phyloP scores from a whole-genome alignment of 768 basidiomycete species.

The Lactifluus subvellereus region DNA sequence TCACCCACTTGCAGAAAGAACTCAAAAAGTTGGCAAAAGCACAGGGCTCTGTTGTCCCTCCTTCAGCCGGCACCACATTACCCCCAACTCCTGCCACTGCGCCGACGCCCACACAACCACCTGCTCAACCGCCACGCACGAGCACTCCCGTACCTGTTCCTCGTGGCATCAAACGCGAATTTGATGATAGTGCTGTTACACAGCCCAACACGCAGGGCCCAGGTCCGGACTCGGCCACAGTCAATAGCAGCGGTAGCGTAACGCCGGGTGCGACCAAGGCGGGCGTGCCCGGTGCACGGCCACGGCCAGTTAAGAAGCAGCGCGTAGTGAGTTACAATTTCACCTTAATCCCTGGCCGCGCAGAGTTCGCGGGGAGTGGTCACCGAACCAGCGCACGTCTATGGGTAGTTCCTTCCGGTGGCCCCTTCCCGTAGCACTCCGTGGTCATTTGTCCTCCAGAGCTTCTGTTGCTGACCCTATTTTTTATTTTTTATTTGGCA shows the following conservation, averaged over 20 bases:
- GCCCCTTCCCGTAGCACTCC: neutral
- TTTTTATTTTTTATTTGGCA: neutral
- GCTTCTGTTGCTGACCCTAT: slow-evolving; percentile 3
- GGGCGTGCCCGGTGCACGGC: slow-evolving; percentile 23
- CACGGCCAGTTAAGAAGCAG: slow-evolving; percentile 25
- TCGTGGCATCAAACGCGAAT: slow-evolving; percentile 24
- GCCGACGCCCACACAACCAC: slow-evolving; percentile 6
- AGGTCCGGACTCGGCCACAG: neutral
- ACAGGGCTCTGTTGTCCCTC: slow-evolving; percentile 14
- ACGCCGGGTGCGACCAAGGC: slow-evolving; percentile 17
- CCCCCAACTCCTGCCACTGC: slow-evolving; percentile 11
- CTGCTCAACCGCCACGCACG: slow-evolving; percentile 19
- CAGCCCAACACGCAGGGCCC: slow-evolving; percentile 16
- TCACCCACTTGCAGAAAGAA: slow-evolving; percentile 20
- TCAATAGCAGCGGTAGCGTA: neutral
- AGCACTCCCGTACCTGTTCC: slow-evolving; percentile 18
- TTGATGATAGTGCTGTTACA: slow-evolving; percentile 15
- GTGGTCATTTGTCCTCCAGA: neutral
- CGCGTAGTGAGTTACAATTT: slow-evolving; percentile 21
- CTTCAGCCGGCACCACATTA: slow-evolving; percentile 8
- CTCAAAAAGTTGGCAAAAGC: slow-evolving; percentile 25
- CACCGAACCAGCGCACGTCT: neutral
- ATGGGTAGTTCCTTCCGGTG: neutral
- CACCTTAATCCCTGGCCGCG: neutral
- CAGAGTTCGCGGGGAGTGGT: neutral